phyloP scores from a whole-genome alignment of 768 basidiomycete genomes.

The Psilocybe subaeruginosa region DNA sequence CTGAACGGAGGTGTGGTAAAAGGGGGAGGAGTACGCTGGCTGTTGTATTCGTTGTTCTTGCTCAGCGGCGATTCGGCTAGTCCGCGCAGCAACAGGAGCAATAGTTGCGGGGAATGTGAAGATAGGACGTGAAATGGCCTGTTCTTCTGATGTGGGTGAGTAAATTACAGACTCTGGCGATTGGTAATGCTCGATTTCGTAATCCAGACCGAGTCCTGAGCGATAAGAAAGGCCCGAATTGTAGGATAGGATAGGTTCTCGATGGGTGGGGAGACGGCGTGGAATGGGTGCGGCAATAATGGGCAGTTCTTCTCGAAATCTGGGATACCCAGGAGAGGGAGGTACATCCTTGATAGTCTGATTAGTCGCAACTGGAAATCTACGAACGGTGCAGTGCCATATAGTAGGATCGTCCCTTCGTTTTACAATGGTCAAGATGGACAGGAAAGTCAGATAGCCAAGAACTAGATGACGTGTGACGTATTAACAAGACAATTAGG shows the following conservation, averaged over 20 bases:
- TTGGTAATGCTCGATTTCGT: slow-evolving; percentile 51
- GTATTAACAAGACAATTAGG: slow-evolving; percentile 5
- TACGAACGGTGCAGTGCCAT: slow-evolving; percentile 54
- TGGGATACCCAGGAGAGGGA: slow-evolving; percentile 32
- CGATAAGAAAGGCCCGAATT: slow-evolving; percentile 27
- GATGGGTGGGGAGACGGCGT: slow-evolving; percentile 31
- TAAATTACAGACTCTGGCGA: slow-evolving; percentile 17
- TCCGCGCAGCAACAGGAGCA: not conserved
- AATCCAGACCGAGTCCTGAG: slow-evolving; percentile 43
- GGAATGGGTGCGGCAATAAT: slow-evolving; percentile 31
- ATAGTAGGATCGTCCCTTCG: slow-evolving; percentile 47
- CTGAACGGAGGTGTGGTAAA: slow-evolving; percentile 31
- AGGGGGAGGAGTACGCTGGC: slow-evolving; percentile 21
- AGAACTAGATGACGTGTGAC: slow-evolving; percentile 45
- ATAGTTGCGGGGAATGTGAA: slow-evolving; percentile 8
- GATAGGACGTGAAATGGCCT: slow-evolving; percentile 12
- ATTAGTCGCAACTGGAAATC: slow-evolving; percentile 38
- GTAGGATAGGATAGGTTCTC: slow-evolving; percentile 30
- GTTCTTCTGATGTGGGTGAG: slow-evolving; percentile 7
- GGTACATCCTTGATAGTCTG: slow-evolving; percentile 37
- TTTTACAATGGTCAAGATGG: slow-evolving; percentile 42
- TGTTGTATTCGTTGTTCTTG: slow-evolving; percentile 15
- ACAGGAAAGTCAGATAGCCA: slow-evolving; percentile 55
- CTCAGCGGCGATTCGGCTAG: slow-evolving; percentile 4
- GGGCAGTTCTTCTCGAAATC: slow-evolving; percentile 28